Percentiles rank a stretch among this genome's conserved stretches.
These are phyloP conservation scores for Globisporangium radiosum DNA, from an alignment of 352 stramenopile genomes.

Conservation along the genomic window DNA sequence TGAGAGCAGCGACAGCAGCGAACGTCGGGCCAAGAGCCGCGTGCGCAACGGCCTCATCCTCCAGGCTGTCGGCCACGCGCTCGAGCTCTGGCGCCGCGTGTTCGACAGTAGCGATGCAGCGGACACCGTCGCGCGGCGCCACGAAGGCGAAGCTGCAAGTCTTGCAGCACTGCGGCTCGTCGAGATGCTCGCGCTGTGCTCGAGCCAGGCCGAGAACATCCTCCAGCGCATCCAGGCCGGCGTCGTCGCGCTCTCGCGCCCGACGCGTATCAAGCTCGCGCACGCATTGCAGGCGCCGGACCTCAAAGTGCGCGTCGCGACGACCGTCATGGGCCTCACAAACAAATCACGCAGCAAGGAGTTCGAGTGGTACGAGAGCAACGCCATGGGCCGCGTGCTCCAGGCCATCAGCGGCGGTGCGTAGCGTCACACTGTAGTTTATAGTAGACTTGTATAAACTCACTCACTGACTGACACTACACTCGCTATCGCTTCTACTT, in stretches of 20 bases:
- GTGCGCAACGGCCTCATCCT: constrained; percentile 71
- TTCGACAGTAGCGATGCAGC: constrained; percentile 35
- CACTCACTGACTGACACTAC: not conserved
- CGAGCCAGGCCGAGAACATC: constrained; percentile 65
- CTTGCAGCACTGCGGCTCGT: constrained; percentile 59
- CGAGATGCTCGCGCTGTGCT: constrained; percentile 77
- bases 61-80: constrained; percentile 36
- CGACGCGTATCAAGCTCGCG: constrained; percentile 51
- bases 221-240: constrained; percentile 61
- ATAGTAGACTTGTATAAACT: not conserved
- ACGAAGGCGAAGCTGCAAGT: constrained; percentile 57
- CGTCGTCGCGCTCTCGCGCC: constrained; percentile 40
- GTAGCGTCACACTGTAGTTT: constrained; percentile 1
- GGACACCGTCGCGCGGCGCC: constrained; percentile 17
- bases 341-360: constrained; percentile 75
- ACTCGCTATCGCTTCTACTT: not conserved
- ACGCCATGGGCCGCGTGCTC: constrained; percentile 52
- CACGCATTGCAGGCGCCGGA: constrained; percentile 52
- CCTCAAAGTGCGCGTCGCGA: constrained; percentile 53
- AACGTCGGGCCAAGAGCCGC: constrained; percentile 30
- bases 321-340: constrained; percentile 61
- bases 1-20: constrained; percentile 27
- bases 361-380: constrained; percentile 77
- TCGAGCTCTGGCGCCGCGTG: constrained; percentile 64
- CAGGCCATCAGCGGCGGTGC: constrained; percentile 49